Conservation (phyloP, 208 protist species). For the Naegleria fowleri region DNA sequence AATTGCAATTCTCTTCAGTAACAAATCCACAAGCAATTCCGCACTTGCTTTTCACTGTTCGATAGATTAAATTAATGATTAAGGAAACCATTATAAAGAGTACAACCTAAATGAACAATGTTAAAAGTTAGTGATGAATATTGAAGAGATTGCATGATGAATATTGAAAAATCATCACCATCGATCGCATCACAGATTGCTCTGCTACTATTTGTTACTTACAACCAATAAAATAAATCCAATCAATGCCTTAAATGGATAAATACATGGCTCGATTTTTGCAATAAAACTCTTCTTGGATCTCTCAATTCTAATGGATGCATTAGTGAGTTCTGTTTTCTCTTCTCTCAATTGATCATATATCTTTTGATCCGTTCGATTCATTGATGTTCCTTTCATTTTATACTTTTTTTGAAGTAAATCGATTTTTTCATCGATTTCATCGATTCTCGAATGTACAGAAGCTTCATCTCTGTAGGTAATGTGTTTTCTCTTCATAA, state of each 20-base stretch:
- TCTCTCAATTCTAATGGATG: not conserved
- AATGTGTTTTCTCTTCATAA: not conserved
- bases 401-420: not conserved
- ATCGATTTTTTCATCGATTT: not conserved
- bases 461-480: not conserved
- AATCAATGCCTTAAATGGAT: conserved; percentile 17
- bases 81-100: not conserved
- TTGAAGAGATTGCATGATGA: no score
- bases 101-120: not conserved
- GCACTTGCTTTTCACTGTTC: not conserved
- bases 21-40: conserved; percentile 18
- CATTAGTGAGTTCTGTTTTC: not conserved
- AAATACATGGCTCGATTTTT: not conserved
- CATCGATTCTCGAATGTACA: not conserved
- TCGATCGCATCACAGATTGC: no score
- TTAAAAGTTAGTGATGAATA: not conserved
- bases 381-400: not conserved
- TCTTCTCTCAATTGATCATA: conserved; percentile 6
- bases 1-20: not conserved
- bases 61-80: conserved; percentile 13
- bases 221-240: conserved; percentile 8
- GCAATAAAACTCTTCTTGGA: not conserved
- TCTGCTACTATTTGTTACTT: no score
- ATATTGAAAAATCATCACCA: no score
- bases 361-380: not conserved